Conservation (phyloP, 257 asterid genomes). For the Solanum habrochaites region DNA sequence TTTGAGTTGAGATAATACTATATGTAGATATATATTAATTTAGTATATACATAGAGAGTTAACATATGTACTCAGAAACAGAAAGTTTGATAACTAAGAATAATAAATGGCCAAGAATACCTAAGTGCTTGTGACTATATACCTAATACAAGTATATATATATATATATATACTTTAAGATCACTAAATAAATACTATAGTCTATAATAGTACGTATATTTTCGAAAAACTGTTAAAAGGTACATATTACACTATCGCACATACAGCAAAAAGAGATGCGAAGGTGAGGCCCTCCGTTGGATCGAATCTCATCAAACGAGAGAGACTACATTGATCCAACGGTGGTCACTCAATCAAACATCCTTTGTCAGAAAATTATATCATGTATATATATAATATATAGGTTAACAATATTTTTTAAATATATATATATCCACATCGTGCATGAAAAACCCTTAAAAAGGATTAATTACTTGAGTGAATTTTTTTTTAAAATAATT, state of each 20-base stretch:
- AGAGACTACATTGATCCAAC: neutral
- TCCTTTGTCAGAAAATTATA: too few relatives aligned
- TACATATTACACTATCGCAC: neutral
- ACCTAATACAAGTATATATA: neutral
- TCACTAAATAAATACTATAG: neutral
- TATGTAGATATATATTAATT: too few relatives aligned
- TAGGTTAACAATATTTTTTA: too few relatives aligned
- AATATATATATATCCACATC: too few relatives aligned
- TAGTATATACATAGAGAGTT: too few relatives aligned
- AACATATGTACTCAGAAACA: too few relatives aligned
- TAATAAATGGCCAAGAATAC: neutral
- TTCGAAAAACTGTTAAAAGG: neutral
- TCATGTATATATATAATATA: too few relatives aligned
- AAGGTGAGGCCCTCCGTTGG: neutral
- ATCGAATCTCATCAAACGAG: neutral
- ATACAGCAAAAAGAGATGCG: neutral
- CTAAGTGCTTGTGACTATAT: neutral
- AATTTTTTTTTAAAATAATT: too few relatives aligned
- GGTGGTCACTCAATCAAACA: too few relatives aligned
- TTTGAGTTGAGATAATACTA: neutral
- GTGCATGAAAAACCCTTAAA: too few relatives aligned
- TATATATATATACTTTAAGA: neutral
- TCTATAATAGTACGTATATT: neutral
- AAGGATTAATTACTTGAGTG: too few relatives aligned
- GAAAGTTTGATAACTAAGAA: neutral